Conservation (phyloP, 441 rosid genomes). For the Corymbia calophylla region DNA sequence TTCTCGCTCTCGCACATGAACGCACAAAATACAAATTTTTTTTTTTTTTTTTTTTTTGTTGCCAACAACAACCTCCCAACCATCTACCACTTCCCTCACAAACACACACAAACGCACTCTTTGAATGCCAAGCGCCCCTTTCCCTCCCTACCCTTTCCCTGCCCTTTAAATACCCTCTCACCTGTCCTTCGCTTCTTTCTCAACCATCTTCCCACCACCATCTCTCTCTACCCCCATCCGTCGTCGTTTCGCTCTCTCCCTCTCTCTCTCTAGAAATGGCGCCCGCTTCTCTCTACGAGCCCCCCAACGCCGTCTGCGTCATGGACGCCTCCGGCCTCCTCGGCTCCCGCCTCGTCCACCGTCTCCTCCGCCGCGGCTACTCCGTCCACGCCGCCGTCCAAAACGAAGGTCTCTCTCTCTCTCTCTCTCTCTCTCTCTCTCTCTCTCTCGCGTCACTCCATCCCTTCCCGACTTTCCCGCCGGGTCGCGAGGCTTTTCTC, state of each 20-base stretch:
- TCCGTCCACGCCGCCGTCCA: slow-evolving; percentile 54
- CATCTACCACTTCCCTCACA: neutral
- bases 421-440: neutral
- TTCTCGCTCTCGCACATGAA: rapidly evolving
- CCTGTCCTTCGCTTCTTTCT: neutral
- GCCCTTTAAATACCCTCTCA: neutral
- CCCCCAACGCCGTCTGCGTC: slow-evolving; percentile 36
- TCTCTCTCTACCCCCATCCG: neutral
- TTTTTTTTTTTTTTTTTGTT: neutral
- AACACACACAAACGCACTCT: neutral
- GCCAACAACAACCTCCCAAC: neutral
- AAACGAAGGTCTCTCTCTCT: slow-evolving; percentile 18
- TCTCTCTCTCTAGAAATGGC: slow-evolving; percentile 15
- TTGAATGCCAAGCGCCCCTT: neutral
- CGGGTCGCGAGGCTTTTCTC: neutral
- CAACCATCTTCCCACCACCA: neutral
- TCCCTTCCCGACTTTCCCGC: neutral
- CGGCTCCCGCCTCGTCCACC: slow-evolving; percentile 37
- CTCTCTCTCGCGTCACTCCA: neutral
- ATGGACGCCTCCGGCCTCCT: slow-evolving; percentile 57
- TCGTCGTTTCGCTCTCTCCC: neutral
- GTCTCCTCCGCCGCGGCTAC: slow-evolving; percentile 40
- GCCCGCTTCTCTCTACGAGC: slow-evolving; percentile 18
- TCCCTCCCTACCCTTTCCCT: neutral
- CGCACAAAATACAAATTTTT: neutral